Evolutionary conservation across 495 filamentous ascomycete genomes (phyloP).

Genomic region (Aspergillus sparsus): DNA sequence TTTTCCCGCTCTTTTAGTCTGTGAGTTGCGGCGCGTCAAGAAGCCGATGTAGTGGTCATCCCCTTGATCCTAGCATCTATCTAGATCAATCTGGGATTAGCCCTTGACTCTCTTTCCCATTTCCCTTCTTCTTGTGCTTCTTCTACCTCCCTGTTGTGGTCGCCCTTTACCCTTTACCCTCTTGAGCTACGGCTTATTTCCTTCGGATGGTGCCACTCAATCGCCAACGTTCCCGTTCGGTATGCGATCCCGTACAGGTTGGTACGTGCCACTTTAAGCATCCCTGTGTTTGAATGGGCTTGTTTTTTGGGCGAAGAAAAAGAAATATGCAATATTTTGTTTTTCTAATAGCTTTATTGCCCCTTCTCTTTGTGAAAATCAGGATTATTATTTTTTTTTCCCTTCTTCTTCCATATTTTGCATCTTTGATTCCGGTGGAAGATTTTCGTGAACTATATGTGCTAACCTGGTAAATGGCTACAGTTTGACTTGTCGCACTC

Average conservation of each 20-base stretch:
- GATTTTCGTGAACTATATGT: not conserved
- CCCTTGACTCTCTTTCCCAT: not conserved
- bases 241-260: conserved; percentile 57
- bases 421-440: not conserved
- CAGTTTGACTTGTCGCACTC: conserved; percentile 62
- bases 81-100: not conserved
- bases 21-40: not conserved
- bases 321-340: not conserved
- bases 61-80: not conserved
- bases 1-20: not conserved
- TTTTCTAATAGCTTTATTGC: not conserved
- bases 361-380: too few species aligned
- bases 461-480: conserved; percentile 17
- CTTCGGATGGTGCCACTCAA: conserved; percentile 37
- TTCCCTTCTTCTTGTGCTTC: not conserved
- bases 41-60: not conserved
- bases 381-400: not conserved
- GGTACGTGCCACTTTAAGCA: conserved; percentile 31
- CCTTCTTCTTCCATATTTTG: not conserved
- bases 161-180: not conserved
- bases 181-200: conserved; percentile 7
- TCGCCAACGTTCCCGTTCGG: conserved; percentile 35
- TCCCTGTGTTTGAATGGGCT: not conserved
- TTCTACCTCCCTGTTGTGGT: not conserved
- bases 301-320: not conserved